Base-by-base conservation (phyloP, 306 rosid genomes). In the Prosopis cineraria region DNA sequence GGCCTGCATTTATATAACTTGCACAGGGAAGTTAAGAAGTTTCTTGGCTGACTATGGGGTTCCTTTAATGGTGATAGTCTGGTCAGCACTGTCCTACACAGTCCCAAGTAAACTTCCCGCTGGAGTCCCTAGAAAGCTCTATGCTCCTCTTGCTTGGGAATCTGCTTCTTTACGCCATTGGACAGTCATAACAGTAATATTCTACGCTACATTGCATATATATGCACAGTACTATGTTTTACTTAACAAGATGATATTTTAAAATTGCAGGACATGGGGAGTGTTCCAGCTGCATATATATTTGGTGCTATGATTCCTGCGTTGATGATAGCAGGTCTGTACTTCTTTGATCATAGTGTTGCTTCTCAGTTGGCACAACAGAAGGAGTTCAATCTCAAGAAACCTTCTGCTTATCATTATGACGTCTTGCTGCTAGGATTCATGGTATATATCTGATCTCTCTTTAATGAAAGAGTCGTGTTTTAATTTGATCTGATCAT, bases 311-410 rank as follows among this genome's bases (percentile, higher is more conserved):
- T 90, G 37, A 64, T 94, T 78, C 98, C 97, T 7, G 97, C 98
- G 47, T 14, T 88, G 68, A 90, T 94, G 98, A 81, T 94, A 33
- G 89, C 98, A 0, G 98, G 94, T 56, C 96, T 92, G 53, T 94
- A 94, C 83, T 94, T 92, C 86, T 94, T 94, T 41, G 97, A 94
- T 73, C 98, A 92, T 14, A 83, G 88, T 37, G 98, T 94, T n/a
- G 98, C 98, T 68, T 88, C 97, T 9, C 98, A 94, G 62, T 0
- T 94, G 87, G 93, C 96, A 30, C 98, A 94, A 41, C 97, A 89
- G 80, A 89, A 92, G 84, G 98, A 94, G 81, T 94, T 94, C 86
- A 94, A 94, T 83, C 90, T 92, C 9, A 88, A 81, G 86, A 94
- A 90, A 25, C 97, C 95, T 82, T 81, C 98, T 70, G 88, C 98